phyloP scores from a whole-genome alignment of 2,329 filamentous ascomycete genomes.

The Waltergamsia citrina region DNA sequence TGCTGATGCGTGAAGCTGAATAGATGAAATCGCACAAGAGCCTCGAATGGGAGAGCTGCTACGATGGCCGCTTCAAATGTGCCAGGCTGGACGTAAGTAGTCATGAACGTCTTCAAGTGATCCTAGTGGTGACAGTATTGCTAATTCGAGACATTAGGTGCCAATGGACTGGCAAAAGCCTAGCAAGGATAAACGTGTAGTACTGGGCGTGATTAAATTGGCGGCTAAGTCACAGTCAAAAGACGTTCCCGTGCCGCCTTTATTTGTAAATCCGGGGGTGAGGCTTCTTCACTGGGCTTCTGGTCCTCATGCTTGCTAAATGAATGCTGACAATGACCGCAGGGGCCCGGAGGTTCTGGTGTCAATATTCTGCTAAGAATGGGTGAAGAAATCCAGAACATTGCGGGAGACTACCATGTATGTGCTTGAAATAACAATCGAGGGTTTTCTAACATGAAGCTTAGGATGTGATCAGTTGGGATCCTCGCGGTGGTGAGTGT shows the following conservation, averaged over 20 bases:
- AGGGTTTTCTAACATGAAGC: background rate
- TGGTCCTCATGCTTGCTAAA: too few relatives aligned
- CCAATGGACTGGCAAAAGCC: constrained; percentile 24
- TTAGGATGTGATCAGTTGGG: constrained; percentile 40
- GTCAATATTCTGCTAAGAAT: constrained; percentile 20
- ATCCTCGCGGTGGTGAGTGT: constrained; percentile 32
- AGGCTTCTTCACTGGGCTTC: background rate
- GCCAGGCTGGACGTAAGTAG: constrained; percentile 20
- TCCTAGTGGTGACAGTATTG: background rate
- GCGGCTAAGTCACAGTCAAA: constrained; percentile 19
- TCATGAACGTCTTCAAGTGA: too few relatives aligned
- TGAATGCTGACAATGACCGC: constrained; percentile 1
- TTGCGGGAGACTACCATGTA: constrained; percentile 36
- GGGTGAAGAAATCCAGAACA: constrained; percentile 25
- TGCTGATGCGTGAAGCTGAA: background rate
- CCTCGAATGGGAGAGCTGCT: constrained; percentile 21
- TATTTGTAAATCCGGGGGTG: constrained; percentile 25
- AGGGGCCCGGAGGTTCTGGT: constrained; percentile 41
- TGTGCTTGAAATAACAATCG: constrained; percentile 6
- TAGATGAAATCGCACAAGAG: constrained; percentile 23
- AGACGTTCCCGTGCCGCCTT: constrained; percentile 14
- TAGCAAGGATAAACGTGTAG: constrained; percentile 14
- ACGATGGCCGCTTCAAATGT: constrained; percentile 18
- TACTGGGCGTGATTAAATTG: constrained; percentile 20
- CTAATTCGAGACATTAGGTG: constrained; percentile 14